Evolutionary conservation across 192 early-diverging fungal genomes (phyloP), one percentile per base, ranked within the genome.

Genomic region (Entomortierella parvispora): DNA sequence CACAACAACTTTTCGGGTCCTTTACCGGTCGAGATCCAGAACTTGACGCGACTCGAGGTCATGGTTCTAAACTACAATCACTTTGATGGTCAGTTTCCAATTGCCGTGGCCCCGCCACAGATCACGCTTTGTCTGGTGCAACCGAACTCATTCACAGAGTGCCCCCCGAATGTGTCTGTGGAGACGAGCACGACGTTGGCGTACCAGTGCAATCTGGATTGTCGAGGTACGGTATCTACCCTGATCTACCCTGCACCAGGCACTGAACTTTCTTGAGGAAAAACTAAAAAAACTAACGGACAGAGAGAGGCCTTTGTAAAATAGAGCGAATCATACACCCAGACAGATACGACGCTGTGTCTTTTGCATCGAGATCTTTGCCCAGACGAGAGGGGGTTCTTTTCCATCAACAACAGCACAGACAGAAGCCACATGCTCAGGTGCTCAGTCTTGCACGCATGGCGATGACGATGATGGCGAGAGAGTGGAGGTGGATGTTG

Each of bases 321-420:
- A 31, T 65, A 72, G 70, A 72, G 40, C 61, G 62, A 55, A 61
- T 72, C 55, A 64, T 72, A 25, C 70, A 72, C 11, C 69, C 61
- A 12, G 70, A 63, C 14, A 58, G 33, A 40, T 49, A 58, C 62
- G 49, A 59, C n/a, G 26, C 28, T 7, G 12, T 58, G 26, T 44
- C 43, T 2, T 59, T 50, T 6, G 37, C 37, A 40, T 12, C 37
- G 37, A 9, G 12, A 5, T 40, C 37, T n/a, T n/a, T n/a, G n/a
- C n/a, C n/a, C n/a, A n/a, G n/a, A n/a, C n/a, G n/a, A n/a, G n/a
- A n/a, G n/a, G n/a, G n/a, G n/a, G n/a, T n/a, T n/a, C n/a, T n/a
- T n/a, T n/a, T n/a, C n/a, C n/a, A n/a, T n/a, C n/a, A n/a, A n/a
- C n/a, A n/a, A n/a, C n/a, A n/a, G n/a, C n/a, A n/a, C n/a, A n/a